Evolutionary conservation across 2,329 filamentous ascomycete genomes (phyloP).

Genomic region (Arthrobotrys entomopaga): DNA sequence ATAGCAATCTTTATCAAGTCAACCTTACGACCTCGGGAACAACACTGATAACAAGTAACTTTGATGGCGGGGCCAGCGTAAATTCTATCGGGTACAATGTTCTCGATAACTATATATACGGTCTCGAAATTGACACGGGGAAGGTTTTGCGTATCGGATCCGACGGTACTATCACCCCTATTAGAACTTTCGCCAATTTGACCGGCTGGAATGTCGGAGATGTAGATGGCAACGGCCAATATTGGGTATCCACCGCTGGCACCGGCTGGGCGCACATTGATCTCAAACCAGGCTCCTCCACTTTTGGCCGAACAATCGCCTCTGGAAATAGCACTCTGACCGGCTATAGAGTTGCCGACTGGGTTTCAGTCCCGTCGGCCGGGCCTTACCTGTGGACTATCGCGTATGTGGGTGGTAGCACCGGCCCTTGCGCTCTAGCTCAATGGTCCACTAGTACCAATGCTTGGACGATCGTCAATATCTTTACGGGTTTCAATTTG

Average conservation of each 20-base stretch:
- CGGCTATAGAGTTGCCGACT: conserved; percentile 4
- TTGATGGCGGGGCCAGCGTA: background rate
- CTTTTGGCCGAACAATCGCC: conserved; percentile 4
- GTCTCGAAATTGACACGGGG: background rate
- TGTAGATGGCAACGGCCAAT: conserved; percentile 18
- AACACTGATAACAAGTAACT: background rate
- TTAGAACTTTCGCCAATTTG: background rate
- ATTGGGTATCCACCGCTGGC: conserved; percentile 3
- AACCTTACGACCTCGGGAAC: background rate
- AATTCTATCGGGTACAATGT: conserved; percentile 26
- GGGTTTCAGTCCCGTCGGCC: conserved; percentile 11
- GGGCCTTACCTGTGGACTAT: conserved; percentile 13
- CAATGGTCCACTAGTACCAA: background rate
- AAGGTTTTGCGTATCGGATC: conserved; percentile 4
- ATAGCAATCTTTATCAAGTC: background rate
- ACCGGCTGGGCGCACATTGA: conserved; percentile 7
- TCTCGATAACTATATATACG: conserved; percentile 28
- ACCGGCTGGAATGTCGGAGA: conserved; percentile 7
- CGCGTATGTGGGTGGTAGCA: background rate
- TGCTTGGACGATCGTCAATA: conserved; percentile 1
- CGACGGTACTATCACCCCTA: background rate
- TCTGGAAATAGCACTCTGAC: background rate
- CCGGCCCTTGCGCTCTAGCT: background rate
- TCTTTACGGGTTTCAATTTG: background rate
- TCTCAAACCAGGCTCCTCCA: conserved; percentile 12